Conservation (phyloP, 176 grass and related monocot genomes). For the Eragrostis curvula region DNA sequence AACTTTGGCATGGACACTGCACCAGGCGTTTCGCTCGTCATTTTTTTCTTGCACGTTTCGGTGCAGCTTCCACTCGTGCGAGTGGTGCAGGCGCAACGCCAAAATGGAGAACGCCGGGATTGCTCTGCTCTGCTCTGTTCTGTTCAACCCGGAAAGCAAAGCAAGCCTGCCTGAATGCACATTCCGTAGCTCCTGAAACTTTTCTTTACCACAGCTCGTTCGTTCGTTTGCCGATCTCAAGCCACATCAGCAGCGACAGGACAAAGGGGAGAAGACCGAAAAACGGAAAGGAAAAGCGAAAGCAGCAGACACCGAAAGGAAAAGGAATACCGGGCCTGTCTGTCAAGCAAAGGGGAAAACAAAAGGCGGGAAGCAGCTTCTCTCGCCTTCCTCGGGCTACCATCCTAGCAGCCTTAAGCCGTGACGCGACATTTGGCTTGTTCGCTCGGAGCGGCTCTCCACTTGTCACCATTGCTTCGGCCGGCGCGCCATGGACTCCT, state of each 20-base stretch:
- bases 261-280: neutral
- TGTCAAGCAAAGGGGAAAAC: neutral
- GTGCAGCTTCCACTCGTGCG: too few relatives aligned
- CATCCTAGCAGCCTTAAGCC: neutral
- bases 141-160: too few relatives aligned
- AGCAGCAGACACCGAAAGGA: constrained; percentile 25
- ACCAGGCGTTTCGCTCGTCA: too few relatives aligned
- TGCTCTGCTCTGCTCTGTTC: too few relatives aligned
- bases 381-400: constrained; percentile 9
- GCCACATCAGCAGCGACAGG: neutral
- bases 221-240: neutral
- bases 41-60: too few relatives aligned
- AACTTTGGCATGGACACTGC: too few relatives aligned
- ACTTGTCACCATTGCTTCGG: constrained; percentile 6
- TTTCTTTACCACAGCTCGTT: neutral
- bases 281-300: constrained; percentile 41
- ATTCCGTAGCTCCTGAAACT: neutral
- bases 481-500: constrained; percentile 38
- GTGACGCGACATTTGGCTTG: constrained; percentile 20
- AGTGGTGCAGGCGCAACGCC: too few relatives aligned
- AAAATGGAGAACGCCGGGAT: too few relatives aligned
- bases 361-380: constrained; percentile 11
- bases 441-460: constrained; percentile 21
- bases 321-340: constrained; percentile 12
- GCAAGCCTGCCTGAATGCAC: too few relatives aligned